Conservation (phyloP, 495 filamentous ascomycete genomes). For the Penicillium malachiteum region DNA sequence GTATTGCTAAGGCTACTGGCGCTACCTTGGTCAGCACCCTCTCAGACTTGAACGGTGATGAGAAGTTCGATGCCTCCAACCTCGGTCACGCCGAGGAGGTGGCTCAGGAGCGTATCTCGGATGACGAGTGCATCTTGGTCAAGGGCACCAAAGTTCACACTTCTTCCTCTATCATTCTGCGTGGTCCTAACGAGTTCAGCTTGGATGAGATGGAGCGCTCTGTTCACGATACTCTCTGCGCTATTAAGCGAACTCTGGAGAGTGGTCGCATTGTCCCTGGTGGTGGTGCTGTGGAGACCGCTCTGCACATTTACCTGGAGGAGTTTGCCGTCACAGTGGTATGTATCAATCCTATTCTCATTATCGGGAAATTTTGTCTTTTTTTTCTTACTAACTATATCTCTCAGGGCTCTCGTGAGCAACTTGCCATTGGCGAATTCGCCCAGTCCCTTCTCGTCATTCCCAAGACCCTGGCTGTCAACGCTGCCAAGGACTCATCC, state of each 20-base stretch:
- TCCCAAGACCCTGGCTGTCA: slow-evolving; percentile 94
- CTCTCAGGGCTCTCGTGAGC: slow-evolving; percentile 80
- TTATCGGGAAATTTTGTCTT: neutral
- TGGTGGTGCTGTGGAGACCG: slow-evolving; percentile 97
- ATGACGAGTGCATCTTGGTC: slow-evolving; percentile 97
- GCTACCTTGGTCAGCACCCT: slow-evolving; percentile 89
- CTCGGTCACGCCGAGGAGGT: slow-evolving; percentile 94
- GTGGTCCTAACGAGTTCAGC: slow-evolving; percentile 92
- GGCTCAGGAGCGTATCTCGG: slow-evolving; percentile 92
- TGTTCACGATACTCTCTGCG: slow-evolving; percentile 93
- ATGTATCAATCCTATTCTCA: slow-evolving; percentile 30
- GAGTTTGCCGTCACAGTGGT: slow-evolving; percentile 98
- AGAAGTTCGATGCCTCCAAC: slow-evolving; percentile 87
- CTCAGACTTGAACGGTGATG: slow-evolving; percentile 95
- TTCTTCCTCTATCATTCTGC: slow-evolving; percentile 94
- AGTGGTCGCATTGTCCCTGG: slow-evolving; percentile 96
- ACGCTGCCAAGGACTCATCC: slow-evolving; percentile 93
- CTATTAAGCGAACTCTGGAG: slow-evolving; percentile 95
- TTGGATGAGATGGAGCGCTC: slow-evolving; percentile 99
- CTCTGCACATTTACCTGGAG: slow-evolving; percentile 97
- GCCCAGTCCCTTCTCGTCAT: slow-evolving; percentile 91
- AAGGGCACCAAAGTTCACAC: slow-evolving; percentile 93
- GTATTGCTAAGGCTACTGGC: slow-evolving; percentile 94
- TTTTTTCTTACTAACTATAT: slow-evolving; percentile 15
- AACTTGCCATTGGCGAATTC: slow-evolving; percentile 97